These are phyloP conservation scores for Acanthamoeba lenticulata DNA, from an alignment of 208 protist species.

Conservation along the genomic window DNA sequence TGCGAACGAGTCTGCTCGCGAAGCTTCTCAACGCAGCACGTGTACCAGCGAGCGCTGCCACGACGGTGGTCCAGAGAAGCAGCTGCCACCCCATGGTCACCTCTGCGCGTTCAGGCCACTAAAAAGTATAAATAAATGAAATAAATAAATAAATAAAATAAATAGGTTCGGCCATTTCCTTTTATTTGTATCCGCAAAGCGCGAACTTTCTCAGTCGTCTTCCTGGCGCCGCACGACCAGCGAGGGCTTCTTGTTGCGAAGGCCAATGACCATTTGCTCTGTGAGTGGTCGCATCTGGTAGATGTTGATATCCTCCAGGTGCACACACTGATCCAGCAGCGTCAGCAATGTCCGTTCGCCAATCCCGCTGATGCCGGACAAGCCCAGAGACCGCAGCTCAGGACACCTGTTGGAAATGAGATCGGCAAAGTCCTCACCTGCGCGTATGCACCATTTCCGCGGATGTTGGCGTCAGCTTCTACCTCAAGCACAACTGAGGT, in stretches of 20 bases:
- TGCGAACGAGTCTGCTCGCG: too few relatives aligned
- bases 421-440: background rate
- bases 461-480: background rate
- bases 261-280: background rate
- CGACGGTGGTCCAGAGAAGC: background rate
- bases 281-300: background rate
- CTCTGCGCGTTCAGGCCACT: too few relatives aligned
- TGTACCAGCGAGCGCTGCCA: background rate
- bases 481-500: background rate
- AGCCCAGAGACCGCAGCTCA: background rate
- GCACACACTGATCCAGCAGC: background rate
- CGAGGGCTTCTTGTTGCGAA: background rate
- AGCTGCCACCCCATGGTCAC: too few relatives aligned
- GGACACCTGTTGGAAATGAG: constrained; percentile 3
- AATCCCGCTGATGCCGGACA: background rate
- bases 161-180: too few relatives aligned
- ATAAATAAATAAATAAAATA: background rate
- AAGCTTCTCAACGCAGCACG: too few relatives aligned
- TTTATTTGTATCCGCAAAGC: background rate
- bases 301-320: background rate
- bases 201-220: background rate
- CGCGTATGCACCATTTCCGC: background rate
- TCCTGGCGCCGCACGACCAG: too few relatives aligned
- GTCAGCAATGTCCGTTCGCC: background rate
- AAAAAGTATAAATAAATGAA: background rate